phyloP scores from a whole-genome alignment of 805 yeast genomes.

The Candida ulmi region DNA sequence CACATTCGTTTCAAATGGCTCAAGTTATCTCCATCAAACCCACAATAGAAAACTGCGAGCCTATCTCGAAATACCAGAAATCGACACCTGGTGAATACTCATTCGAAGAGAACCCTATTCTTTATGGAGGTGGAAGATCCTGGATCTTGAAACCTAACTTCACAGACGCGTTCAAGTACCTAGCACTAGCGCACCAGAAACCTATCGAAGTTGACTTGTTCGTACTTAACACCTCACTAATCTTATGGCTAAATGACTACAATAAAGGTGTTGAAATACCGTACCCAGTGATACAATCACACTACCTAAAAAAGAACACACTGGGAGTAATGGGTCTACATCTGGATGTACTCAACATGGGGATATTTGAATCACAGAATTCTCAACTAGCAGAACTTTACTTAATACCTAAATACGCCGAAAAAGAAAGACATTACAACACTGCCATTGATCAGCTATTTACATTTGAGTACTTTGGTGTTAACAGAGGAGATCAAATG shows the following conservation, averaged over 20 bases:
- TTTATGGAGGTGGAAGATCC: slow-evolving; percentile 38
- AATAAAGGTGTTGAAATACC: slow-evolving; percentile 33
- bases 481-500: slow-evolving; percentile 34
- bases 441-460: slow-evolving; percentile 29
- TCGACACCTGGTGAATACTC: slow-evolving; percentile 16
- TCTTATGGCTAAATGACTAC: slow-evolving; percentile 33
- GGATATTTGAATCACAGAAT: slow-evolving; percentile 3
- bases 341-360: slow-evolving; percentile 10
- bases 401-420: slow-evolving; percentile 30
- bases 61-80: slow-evolving; percentile 10
- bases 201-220: slow-evolving; percentile 28
- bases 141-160: slow-evolving; percentile 18
- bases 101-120: slow-evolving; percentile 24
- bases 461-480: slow-evolving; percentile 31
- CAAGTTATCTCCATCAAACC: slow-evolving; percentile 23
- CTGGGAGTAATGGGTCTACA: slow-evolving; percentile 7
- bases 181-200: slow-evolving; percentile 10
- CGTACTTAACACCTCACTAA: slow-evolving; percentile 29
- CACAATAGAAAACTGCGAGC: slow-evolving; percentile 29
- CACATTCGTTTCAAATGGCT: too few species aligned
- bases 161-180: slow-evolving; percentile 6
- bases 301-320: slow-evolving; percentile 12
- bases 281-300: slow-evolving; percentile 21
- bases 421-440: slow-evolving; percentile 31
- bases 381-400: slow-evolving; percentile 23